Evolutionary conservation across 139 green algal species (phyloP), one percentile per base, ranked within the genome.

Genomic region (Chlamydomonas sp.): DNA sequence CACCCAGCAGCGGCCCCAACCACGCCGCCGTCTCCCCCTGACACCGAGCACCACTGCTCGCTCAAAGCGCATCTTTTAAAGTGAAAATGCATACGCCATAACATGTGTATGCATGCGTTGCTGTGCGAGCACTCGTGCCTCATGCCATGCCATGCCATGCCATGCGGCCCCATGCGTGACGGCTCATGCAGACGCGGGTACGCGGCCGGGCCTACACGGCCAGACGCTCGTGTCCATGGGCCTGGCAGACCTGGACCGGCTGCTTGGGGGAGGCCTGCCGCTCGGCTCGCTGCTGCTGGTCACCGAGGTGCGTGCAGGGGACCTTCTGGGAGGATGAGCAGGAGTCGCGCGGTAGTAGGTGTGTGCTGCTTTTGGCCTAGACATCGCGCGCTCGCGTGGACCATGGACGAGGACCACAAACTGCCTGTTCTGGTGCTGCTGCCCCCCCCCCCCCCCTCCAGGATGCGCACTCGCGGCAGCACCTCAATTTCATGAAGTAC

Each of bases 141-240:
- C 39, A 13, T 50, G 39, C n/a, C n/a, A n/a, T n/a, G n/a, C n/a
- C 39, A 50, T 13, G 39, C 10, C 10, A 50, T 50, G 39, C 13
- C 39, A 8, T n/a, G 39, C 39, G 39, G 39, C 39, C 10, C 8
- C 13, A 13, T 13, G 10, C 10, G 10, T 50, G 39, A 50, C 39
- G 13, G 10, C 13, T 50, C 10, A 8, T 62, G 62, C 79, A 89
- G 85, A 84, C 39, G 31, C 70, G 0, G 89, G 89, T n/a, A 91
- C 85, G 1, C 67, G 87, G 0, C 80, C 89, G 2, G 89, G 89
- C 0, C 65, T 90, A 6, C 76, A 90, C 59, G 85, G 89, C 2
- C 83, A 91, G 71, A 87, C 82, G 0, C 76, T 95, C 1, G 48
- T 95, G 2, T 95, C 88, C n/a, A 85, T 78, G 2, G 89, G 89